Percentiles rank a stretch among this genome's conserved stretches.
These are phyloP conservation scores for Yamadazyma dushanensis DNA, from an alignment of 1,139 yeast genomes.

Conservation along the genomic window DNA sequence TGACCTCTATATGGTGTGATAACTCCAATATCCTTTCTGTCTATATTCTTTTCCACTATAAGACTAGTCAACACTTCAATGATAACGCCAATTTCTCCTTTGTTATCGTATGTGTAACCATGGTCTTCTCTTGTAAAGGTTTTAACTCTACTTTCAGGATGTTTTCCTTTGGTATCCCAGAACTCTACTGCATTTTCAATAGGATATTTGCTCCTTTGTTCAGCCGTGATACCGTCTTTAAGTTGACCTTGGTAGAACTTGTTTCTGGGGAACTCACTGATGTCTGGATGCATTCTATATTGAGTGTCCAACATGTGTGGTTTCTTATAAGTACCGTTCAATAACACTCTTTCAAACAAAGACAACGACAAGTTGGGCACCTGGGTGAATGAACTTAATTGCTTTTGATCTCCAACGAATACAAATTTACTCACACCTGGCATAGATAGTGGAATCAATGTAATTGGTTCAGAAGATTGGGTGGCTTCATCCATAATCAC, in stretches of 20 bases:
- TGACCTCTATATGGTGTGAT: conserved; percentile 77
- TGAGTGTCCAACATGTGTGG: conserved; percentile 73
- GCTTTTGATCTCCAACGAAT: conserved; percentile 72
- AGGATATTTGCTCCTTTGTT: conserved; percentile 42
- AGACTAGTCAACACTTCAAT: conserved; percentile 47
- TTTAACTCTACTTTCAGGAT: conserved; percentile 46
- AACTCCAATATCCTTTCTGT: conserved; percentile 55
- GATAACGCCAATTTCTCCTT: conserved; percentile 51
- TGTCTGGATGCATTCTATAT: conserved; percentile 71
- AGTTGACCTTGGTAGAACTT: conserved; percentile 55
- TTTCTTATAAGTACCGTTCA: conserved; percentile 54
- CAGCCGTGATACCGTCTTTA: conserved; percentile 59
- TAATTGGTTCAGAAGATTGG: conserved; percentile 70
- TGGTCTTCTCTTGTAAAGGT: conserved; percentile 46
- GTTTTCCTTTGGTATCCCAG: conserved; percentile 49
- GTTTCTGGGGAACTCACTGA: conserved; percentile 62
- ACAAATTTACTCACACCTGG: conserved; percentile 67
- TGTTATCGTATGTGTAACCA: conserved; percentile 57
- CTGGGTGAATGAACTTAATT: conserved; percentile 65
- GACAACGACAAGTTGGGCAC: conserved; percentile 61
- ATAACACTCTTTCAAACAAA: conserved; percentile 56
- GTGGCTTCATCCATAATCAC: conserved; percentile 66
- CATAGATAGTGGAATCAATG: conserved; percentile 68
- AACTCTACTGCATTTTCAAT: conserved; percentile 51
- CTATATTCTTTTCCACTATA: conserved; percentile 54